These are phyloP conservation scores for Elymus sibiricus DNA, from an alignment of 176 grass and related monocot species.

Conservation along the genomic window DNA sequence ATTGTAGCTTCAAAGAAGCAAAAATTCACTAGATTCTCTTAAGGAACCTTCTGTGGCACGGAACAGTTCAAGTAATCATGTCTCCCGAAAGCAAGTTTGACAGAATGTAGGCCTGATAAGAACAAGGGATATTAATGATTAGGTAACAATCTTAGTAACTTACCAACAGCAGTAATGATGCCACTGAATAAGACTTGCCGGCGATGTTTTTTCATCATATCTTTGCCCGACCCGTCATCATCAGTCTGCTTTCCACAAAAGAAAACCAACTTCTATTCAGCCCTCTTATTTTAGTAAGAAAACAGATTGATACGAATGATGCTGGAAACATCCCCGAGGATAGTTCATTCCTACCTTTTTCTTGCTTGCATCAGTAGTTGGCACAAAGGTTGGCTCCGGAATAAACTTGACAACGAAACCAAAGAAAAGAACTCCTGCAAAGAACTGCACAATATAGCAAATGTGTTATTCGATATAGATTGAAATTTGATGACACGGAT, in stretches of 20 bases:
- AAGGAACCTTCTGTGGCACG: not conserved
- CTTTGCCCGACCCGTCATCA: conserved; percentile 76
- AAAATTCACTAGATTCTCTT: not conserved
- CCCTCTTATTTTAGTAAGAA: not conserved
- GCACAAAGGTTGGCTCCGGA: conserved; percentile 73
- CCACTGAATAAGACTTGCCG: conserved; percentile 92
- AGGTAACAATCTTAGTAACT: conserved; percentile 30
- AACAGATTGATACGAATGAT: conserved; percentile 5
- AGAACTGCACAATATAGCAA: conserved; percentile 53
- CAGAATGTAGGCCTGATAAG: not conserved
- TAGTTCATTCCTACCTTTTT: conserved; percentile 44
- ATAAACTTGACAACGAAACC: conserved; percentile 82
- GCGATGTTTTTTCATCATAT: conserved; percentile 84
- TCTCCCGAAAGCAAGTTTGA: not conserved
- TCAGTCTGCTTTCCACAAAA: conserved; percentile 56
- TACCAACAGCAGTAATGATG: conserved; percentile 93
- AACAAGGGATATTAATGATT: conserved; percentile 1
- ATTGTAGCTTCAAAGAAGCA: conserved; percentile 8
- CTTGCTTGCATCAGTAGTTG: conserved; percentile 38
- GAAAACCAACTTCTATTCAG: conserved; percentile 35
- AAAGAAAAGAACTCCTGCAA: conserved; percentile 88
- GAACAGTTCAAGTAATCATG: conserved; percentile 20
- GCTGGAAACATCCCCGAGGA: conserved; percentile 1
- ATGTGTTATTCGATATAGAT: not conserved
- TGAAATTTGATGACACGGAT: not conserved